These are phyloP conservation scores for Podospora conica DNA, from an alignment of 495 filamentous ascomycete species.

Conservation along the genomic window DNA sequence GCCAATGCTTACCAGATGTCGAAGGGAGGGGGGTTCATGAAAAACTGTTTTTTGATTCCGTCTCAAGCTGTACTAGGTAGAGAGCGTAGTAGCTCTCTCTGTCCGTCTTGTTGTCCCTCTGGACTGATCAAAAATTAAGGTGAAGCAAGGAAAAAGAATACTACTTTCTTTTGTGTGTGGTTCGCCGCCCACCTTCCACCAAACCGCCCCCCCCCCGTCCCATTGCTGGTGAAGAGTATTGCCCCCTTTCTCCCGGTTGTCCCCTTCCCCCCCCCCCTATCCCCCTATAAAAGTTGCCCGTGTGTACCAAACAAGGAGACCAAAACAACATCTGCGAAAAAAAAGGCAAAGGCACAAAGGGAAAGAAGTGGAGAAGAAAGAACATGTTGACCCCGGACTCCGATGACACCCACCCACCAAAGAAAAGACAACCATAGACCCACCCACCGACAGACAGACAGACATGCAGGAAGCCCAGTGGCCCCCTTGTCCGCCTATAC, in stretches of 20 bases:
- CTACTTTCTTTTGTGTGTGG: not conserved
- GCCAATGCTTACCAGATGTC: not conserved
- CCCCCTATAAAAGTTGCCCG: not conserved
- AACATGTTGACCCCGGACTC: not conserved
- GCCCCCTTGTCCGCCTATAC: not conserved
- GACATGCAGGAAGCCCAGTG: not conserved
- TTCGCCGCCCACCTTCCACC: not conserved
- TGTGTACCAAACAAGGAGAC: not conserved
- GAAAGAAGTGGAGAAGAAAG: not conserved
- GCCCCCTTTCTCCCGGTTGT: conserved; percentile 4
- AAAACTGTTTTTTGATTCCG: not conserved
- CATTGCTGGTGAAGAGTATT: conserved; percentile 8
- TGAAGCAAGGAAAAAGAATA: not conserved
- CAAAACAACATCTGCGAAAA: not conserved
- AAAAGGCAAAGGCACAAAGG: not conserved
- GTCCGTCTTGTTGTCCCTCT: not conserved
- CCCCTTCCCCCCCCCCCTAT: not conserved
- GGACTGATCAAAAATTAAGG: not conserved
- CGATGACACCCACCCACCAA: not conserved
- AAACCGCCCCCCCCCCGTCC: not conserved
- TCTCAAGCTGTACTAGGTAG: not conserved
- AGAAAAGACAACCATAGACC: not conserved
- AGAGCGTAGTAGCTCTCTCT: not conserved
- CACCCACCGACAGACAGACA: not conserved
- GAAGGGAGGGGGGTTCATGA: not conserved